A percentile compares a stretch with the other conserved stretches of the same genome.
These are phyloP conservation scores for Tulasnella sp. DNA, from an alignment of 768 basidiomycete genomes.

Conservation along the genomic window DNA sequence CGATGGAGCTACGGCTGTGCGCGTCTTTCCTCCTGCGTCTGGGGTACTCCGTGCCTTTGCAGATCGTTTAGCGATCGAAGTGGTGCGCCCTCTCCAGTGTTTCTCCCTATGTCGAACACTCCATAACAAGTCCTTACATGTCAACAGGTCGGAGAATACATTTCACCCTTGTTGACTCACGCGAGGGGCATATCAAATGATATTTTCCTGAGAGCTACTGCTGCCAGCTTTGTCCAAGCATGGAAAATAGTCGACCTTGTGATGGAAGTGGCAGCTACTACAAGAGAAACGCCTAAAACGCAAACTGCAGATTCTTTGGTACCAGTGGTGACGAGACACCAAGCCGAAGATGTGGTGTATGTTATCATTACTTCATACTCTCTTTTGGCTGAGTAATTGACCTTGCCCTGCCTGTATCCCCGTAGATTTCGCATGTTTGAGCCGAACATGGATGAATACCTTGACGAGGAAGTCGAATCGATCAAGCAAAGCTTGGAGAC, in stretches of 20 bases:
- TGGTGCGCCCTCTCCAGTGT: slow-evolving; percentile 36
- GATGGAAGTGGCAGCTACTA: slow-evolving; percentile 35
- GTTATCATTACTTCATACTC: slow-evolving; percentile 20
- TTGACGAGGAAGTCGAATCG: slow-evolving; percentile 82
- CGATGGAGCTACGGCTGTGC: slow-evolving; percentile 68
- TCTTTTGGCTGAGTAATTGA: neutral
- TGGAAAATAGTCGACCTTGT: slow-evolving; percentile 77
- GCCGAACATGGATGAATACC: slow-evolving; percentile 92
- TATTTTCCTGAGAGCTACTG: slow-evolving; percentile 68
- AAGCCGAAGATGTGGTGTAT: slow-evolving; percentile 76
- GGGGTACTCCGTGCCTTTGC: slow-evolving; percentile 71
- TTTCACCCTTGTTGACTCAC: slow-evolving; percentile 58
- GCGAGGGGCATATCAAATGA: slow-evolving; percentile 63
- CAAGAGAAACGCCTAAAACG: slow-evolving; percentile 2
- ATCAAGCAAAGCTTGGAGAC: slow-evolving; percentile 60
- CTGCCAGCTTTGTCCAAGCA: slow-evolving; percentile 79
- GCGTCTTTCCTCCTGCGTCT: slow-evolving; percentile 73
- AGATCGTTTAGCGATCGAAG: slow-evolving; percentile 73
- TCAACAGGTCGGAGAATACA: slow-evolving; percentile 71
- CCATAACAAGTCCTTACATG: slow-evolving; percentile 6
- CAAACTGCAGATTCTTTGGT: slow-evolving; percentile 27
- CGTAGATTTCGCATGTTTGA: slow-evolving; percentile 89
- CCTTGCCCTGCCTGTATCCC: neutral
- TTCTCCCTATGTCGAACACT: neutral
- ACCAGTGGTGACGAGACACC: slow-evolving; percentile 30